Base-by-base conservation (phyloP, 345 rosid genomes). In the Crucihimalaya himalaica region DNA sequence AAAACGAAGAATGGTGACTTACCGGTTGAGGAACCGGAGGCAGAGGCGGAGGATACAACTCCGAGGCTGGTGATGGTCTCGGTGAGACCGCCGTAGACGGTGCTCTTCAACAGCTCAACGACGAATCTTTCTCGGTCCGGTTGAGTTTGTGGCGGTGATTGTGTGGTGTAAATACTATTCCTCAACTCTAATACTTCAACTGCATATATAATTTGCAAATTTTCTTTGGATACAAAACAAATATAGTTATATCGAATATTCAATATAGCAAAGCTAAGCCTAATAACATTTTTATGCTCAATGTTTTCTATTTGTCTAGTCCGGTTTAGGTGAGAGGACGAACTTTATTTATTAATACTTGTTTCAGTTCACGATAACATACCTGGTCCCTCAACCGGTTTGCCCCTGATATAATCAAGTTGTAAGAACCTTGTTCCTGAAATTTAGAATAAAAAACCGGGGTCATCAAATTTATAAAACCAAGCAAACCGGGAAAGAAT, bases 21-120 rank as follows among this genome's bases (percentile, higher is more conserved):
- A 95, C 98, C 40, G 56, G 96, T 86, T 35, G 83, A 45, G 12
- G 92, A 85, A 68, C 92, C 91, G 13, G 91, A 84, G 66, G 92
- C 96, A 5, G 90, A 92, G 31, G 98, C 97, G 39, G 99, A 95
- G 5, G 94, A 83, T 68, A 92, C 94, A 47, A 95, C 81, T 16
- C 84, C 87, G 18, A 90, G 84, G 76, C 98, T 89, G 60, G 99
- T 78, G 68, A 90, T 90, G 32, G 85, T 84, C 80, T 95, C 97
- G 15, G 82, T 62, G 68, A 95, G 78, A 77, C 98, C 99, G 28
- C 99, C 99, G 20, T 88, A 95, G 2, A 88, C 86, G 4, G 85
- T 85, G 86, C 99, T 83, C 82, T 92, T 95, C 35, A 90, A 60
- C 34, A 92, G 50, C 53, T 92, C 98, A 81, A 79, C 42, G 63